Base-by-base conservation (phyloP, 805 yeast genomes). In the Zygosaccharomyces lentus region DNA sequence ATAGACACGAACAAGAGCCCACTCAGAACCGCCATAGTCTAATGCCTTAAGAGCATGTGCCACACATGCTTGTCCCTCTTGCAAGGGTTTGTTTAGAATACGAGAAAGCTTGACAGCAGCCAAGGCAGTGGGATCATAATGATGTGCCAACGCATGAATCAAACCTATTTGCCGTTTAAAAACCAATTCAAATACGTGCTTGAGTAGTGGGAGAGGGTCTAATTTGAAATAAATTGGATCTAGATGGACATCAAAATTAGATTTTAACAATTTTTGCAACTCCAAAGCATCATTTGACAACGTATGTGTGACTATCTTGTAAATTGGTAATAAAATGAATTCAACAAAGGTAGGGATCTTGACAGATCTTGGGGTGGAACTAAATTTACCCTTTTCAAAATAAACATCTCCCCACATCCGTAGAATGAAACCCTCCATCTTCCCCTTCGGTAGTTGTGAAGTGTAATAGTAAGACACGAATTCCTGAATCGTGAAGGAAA, bases 341-440 rank as follows among this genome's bases (percentile, higher is more conserved):
- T 73, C 69, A 5, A 76, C 74, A 62, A 91, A 85, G 1, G 87
- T 61, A 43, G 78, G 58, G 32, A 56, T 29, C 52, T 55, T 29
- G 0, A 61, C 61, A 0, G 73, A 58, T 1, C 29, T 39, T 17
- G 30, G 23, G 8, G 36, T 9, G 25, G 37, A n/a, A 9, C 16
- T 17, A 53, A 88, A 82, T 43, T 67, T 73, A 8, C 77, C 72
- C 1, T 67, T 53, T 0, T 50, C 45, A 58, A 68, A 87, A 54
- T 73, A 81, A 6, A 79, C 58, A 50, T 84, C 82, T 0, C 96
- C 96, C 96, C 97, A 90, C 16, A 89, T 67, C 46, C 80, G 70
- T 35, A 61, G 58, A 0, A 78, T 67, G 59, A 89, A 78, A 2
- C 66, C 66, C 2, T 60, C 65, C 1, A 60, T 49, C 27, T 56